Conservation (phyloP, 2,329 filamentous ascomycete species). For the Escovopsis sp. region DNA sequence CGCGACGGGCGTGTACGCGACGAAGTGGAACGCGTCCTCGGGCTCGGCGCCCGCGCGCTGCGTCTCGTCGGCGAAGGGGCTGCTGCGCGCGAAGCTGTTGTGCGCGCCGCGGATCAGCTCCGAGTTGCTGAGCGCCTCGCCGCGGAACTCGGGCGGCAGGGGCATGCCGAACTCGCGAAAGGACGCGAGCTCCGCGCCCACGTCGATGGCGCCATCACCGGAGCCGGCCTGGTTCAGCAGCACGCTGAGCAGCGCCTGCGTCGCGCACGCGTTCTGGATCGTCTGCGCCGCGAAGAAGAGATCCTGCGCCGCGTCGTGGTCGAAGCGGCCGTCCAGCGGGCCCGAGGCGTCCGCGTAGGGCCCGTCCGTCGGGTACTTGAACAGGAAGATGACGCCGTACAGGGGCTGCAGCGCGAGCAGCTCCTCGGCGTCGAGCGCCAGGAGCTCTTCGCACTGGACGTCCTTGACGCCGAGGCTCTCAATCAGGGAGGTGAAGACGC, state of each 20-base stretch:
- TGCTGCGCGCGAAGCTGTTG: conserved; percentile 79
- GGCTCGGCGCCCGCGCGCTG: conserved; percentile 41
- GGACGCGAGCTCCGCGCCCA: conserved; percentile 55
- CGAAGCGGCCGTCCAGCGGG: conserved; percentile 71
- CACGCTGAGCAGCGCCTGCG: conserved; percentile 84
- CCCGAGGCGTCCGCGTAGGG: conserved; percentile 43
- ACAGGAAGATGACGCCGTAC: conserved; percentile 97
- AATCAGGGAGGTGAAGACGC: conserved; percentile 93
- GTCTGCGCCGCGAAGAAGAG: conserved; percentile 95
- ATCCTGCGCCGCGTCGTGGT: conserved; percentile 55
- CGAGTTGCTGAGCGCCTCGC: conserved; percentile 46
- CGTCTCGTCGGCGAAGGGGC: conserved; percentile 88
- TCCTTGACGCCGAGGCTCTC: conserved; percentile 80
- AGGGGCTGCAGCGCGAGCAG: conserved; percentile 60
- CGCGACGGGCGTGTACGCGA: conserved; percentile 77
- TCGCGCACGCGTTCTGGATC: conserved; percentile 97
- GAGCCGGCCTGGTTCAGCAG: conserved; percentile 61
- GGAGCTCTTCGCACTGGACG: conserved; percentile 93
- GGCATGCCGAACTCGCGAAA: conserved; percentile 83
- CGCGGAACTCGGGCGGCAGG: conserved; percentile 59
- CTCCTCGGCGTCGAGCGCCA: conserved; percentile 67
- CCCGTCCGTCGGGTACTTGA: conserved; percentile 76
- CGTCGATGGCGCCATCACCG: conserved; percentile 38
- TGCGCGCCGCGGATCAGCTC: conserved; percentile 64
- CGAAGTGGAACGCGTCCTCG: conserved; percentile 94